Base-by-base conservation (phyloP, 2,329 filamentous ascomycete species). In the Ambrosiella xylebori region DNA sequence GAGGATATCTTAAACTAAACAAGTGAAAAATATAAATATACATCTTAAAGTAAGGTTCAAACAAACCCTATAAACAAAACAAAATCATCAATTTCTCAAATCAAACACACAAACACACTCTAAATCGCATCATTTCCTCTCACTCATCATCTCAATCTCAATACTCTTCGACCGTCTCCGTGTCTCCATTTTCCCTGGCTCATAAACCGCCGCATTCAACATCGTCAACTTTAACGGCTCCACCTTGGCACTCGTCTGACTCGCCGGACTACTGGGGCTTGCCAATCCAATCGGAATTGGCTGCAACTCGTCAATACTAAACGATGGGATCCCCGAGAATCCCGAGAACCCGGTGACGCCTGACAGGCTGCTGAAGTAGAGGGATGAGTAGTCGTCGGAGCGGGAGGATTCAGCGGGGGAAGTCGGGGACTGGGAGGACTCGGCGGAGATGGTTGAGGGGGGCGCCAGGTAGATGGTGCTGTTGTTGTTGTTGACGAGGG, bases 191-290 rank as follows among this genome's bases (percentile, higher is more conserved):
- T 19, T n/a, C 19, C 69, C 65, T 0, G 76, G 74, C 58, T 69
- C 72, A 65, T 81, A 81, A 3, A 80, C 75, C 1, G 72, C 70
- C 2, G 79, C 74, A 59, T 72, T 78, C 2, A 81, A 68, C 1
- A 71, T 74, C 3, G 59, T 49, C 36, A 61, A 38, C 27, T 60
- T 60, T 19, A 60, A 35, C 39, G 59, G 59, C 41, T 51, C 50
- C 19, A 59, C 49, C 8, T 50, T 41, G 2, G 53, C 17, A 2
- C 45, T 44, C 3, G 50, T 17, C 13, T 27, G 27, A 27, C 27
- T 27, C 27, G 27, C 27, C 27, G 27, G 27, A 27, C 27, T 27
- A 27, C 27, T 27, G 27, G 58, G 47, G 13, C 11, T 27, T 17
- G 13, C 37, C 6, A 53, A 15, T 39, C 56, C 45, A n/a, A 56